Base-by-base conservation (phyloP, 352 stramenopile genomes). In the Detonula confervacea region DNA sequence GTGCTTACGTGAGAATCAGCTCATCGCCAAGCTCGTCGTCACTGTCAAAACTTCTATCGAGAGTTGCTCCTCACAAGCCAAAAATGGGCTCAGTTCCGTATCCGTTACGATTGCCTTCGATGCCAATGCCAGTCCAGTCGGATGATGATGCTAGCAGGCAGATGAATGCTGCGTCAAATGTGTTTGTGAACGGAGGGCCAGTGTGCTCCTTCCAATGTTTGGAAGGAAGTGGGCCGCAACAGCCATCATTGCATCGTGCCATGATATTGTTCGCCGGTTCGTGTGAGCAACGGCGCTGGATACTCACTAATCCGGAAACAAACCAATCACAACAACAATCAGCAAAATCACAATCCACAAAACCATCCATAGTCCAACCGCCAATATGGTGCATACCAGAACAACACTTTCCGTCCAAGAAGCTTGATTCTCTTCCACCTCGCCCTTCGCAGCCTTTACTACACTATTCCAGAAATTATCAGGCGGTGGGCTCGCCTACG, bases 321-420 rank as follows among this genome's bases (percentile, higher is more conserved):
- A 73, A 18, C 18, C 60, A 72, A 33, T 20, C 22, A 62, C 46
- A 61, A 57, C 11, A 29, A 20, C 35, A 60, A 54, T 56, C n/a
- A n/a, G n/a, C n/a, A n/a, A n/a, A n/a, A n/a, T n/a, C n/a, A n/a
- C n/a, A n/a, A n/a, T n/a, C n/a, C n/a, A n/a, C n/a, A n/a, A n/a
- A n/a, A n/a, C n/a, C n/a, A n/a, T n/a, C n/a, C n/a, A n/a, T 60
- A 20, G 33, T 77, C 18, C 62, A 73, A 64, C 73, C 20, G 35
- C 87, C 87, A 1, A 80, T 88, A 39, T 92, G 81, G 81, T 91
- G 77, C 61, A 87, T 92, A 61, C 87, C 87, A 33, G 87, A 92
- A 74, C 74, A 76, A 44, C 89, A 83, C 54, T 92, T 87, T 44
- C 84, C 87, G 12, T 84, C 42, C 20, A 91, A 87, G 62, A 90